These are phyloP conservation scores for Cyberlindnera amylophila DNA, from an alignment of 805 yeast genomes.

Conservation along the genomic window DNA sequence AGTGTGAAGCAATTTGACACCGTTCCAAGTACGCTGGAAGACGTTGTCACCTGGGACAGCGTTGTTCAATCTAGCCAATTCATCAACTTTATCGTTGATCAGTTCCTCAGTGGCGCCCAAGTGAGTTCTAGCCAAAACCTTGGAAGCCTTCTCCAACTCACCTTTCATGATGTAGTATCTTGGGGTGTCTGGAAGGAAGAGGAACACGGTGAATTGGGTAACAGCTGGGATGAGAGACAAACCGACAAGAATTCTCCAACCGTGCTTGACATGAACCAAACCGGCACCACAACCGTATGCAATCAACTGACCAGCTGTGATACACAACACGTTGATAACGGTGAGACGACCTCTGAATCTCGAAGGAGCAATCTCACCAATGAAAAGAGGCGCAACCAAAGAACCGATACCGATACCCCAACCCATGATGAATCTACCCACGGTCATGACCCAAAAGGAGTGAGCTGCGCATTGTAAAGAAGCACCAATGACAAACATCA, in stretches of 20 bases:
- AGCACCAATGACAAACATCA: conserved; percentile 81
- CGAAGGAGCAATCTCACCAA: conserved; percentile 89
- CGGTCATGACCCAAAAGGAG: conserved; percentile 86
- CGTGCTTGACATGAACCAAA: conserved; percentile 63
- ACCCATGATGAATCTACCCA: conserved; percentile 90
- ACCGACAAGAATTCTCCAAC: conserved; percentile 94
- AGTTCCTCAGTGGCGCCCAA: conserved; percentile 57
- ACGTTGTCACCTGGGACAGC: conserved; percentile 46
- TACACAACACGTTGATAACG: conserved; percentile 80
- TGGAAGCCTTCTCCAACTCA: conserved; percentile 57
- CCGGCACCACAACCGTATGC: conserved; percentile 96
- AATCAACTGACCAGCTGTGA: conserved; percentile 92
- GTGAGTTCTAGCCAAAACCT: conserved; percentile 63
- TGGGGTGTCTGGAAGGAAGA: conserved; percentile 94
- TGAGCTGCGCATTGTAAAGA: conserved; percentile 77
- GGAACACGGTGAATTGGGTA: conserved; percentile 68
- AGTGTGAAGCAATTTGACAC: conserved; percentile 58
- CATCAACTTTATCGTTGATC: conserved; percentile 64
- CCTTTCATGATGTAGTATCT: conserved; percentile 78
- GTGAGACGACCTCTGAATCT: conserved; percentile 89
- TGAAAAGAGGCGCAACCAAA: conserved; percentile 88
- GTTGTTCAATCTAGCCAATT: conserved; percentile 48
- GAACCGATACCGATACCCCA: conserved; percentile 97
- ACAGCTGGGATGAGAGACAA: conserved; percentile 84
- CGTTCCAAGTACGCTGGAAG: conserved; percentile 51